Percentiles rank a stretch among this genome's conserved stretches.
Conservation (phyloP, 2,329 filamentous ascomycete species). For the Pseudogymnoascus sp. region DNA sequence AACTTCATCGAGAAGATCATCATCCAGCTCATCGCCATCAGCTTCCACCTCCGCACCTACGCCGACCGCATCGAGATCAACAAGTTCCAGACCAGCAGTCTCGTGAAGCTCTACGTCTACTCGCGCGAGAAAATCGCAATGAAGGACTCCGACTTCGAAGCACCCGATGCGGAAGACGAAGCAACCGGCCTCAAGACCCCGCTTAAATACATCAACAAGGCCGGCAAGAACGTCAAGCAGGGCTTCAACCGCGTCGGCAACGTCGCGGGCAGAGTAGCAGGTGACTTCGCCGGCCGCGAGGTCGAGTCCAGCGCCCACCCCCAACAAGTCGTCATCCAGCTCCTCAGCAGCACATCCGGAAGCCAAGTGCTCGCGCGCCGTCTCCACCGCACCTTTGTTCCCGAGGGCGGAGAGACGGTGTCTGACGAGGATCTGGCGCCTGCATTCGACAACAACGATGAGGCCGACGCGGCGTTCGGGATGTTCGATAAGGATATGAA, state of each 20-base stretch:
- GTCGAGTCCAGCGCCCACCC: constrained; percentile 66
- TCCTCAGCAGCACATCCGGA: constrained; percentile 63
- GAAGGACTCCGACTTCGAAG: constrained; percentile 69
- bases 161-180: constrained; percentile 39
- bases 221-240: constrained; percentile 64
- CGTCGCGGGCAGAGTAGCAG: constrained; percentile 76
- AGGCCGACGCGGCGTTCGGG: constrained; percentile 78
- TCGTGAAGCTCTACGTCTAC: constrained; percentile 55
- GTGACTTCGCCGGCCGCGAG: constrained; percentile 77
- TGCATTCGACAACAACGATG: constrained; percentile 74
- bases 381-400: constrained; percentile 76
- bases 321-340: constrained; percentile 71
- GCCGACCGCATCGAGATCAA: constrained; percentile 84
- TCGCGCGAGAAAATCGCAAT: constrained; percentile 57
- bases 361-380: constrained; percentile 80
- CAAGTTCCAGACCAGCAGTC: constrained; percentile 72
- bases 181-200: constrained; percentile 46
- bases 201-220: constrained; percentile 57
- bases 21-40: constrained; percentile 89
- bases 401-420: constrained; percentile 68
- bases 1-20: constrained; percentile 90
- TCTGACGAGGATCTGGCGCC: constrained; percentile 67
- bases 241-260: constrained; percentile 75
- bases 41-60: constrained; percentile 87
- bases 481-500: constrained; percentile 98